A percentile compares a stretch with the other conserved stretches of the same genome.
Conservation (phyloP, 257 asterid species). For the Scutellaria baicalensis region DNA sequence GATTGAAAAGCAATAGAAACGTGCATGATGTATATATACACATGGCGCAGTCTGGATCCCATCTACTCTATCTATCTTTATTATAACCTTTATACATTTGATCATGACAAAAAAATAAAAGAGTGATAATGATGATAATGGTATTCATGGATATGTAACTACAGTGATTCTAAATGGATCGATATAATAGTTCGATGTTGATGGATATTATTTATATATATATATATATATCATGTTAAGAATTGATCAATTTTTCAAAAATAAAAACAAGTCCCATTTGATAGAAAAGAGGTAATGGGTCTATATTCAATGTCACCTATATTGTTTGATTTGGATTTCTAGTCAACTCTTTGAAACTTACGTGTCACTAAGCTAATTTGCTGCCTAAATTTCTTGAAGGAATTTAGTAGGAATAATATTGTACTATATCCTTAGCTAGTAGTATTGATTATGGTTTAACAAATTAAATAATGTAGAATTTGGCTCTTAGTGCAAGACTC, state of each 20-base stretch:
- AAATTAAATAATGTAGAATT: background rate
- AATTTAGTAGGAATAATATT: background rate
- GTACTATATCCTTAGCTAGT: background rate
- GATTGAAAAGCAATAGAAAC: background rate
- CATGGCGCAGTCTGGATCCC: background rate
- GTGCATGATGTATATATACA: background rate
- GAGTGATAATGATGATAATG: too few relatives aligned
- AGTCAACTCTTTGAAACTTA: conserved; percentile 6
- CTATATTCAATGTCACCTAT: conserved; percentile 19
- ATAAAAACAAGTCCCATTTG: background rate
- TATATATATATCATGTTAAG: too few relatives aligned
- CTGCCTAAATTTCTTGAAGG: background rate
- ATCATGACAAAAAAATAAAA: too few relatives aligned
- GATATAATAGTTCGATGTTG: background rate
- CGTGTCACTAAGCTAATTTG: conserved; percentile 11
- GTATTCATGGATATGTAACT: conserved; percentile 6
- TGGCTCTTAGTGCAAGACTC: conserved; percentile 14
- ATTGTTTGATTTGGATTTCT: background rate
- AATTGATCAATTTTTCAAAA: background rate
- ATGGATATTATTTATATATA: too few relatives aligned
- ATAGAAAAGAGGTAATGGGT: background rate
- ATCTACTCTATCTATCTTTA: background rate
- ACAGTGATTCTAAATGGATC: background rate
- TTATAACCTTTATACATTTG: too few relatives aligned
- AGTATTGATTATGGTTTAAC: background rate